Evolutionary conservation across 2,329 filamentous ascomycete species (phyloP), one percentile per base, ranked within the genome.

Genomic region (Fusarium scirpi): DNA sequence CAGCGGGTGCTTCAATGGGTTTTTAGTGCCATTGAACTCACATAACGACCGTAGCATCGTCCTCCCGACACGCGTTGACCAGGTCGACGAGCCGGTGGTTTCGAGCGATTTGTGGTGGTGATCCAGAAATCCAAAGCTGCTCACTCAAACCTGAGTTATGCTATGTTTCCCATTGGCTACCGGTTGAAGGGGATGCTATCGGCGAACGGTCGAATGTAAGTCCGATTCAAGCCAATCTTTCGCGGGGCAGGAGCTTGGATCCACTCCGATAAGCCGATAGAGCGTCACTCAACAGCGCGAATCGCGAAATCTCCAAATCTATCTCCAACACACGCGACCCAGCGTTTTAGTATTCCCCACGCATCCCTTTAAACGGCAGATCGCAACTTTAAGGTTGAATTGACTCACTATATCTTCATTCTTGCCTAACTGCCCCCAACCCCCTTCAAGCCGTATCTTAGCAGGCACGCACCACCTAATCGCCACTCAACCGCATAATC

Each of bases 81-180:
- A 62, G 53, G 58, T 71, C 61, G 67, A 62, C 74, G 69, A 64
- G 68, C 70, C 64, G 65, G 60, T 68, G 62, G 54, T 70, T 63
- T 75, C 64, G 72, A 75, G 74, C 67, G 72, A 74, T 76, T 73
- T 75, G 62, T 74, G 60, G 64, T 65, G 52, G 57, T 73, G 71
- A 66, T 74, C 60, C 69, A 53, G 66, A 69, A 62, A 69, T 70
- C 62, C 46, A 44, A 71, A 70, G 72, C 68, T 65, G 69, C 65
- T 72, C 72, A 56, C 54, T 56, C 65, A 63, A 62, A 57, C 54
- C 65, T 71, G 67, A 56, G 67, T 60, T 70, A 70, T 71, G 43
- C 44, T 71, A 55, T 34, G 22, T n/a, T 43, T 64, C 61, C 49
- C 59, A 74, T 76, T 76, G 74, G 74, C 64, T 73, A 64, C 62